phyloP scores from a whole-genome alignment of 805 yeast species.

The Cyberlindnera xylosilytica region DNA sequence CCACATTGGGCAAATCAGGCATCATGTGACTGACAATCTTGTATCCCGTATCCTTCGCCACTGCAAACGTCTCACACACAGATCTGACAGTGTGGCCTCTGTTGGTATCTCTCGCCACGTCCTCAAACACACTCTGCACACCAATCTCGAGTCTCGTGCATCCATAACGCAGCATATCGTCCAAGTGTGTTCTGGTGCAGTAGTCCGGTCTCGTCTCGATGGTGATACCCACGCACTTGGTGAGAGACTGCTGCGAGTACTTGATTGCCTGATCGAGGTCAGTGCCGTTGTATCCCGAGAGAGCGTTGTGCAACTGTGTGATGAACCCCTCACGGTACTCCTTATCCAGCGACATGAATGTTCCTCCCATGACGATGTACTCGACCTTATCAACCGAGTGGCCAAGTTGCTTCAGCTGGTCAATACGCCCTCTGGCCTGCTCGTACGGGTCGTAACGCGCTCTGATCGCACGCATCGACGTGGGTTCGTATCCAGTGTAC shows the following conservation, averaged over 20 bases:
- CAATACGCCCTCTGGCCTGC: conserved; percentile 96
- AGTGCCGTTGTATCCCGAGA: conserved; percentile 86
- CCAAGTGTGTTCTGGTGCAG: conserved; percentile 91
- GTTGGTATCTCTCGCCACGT: conserved; percentile 96
- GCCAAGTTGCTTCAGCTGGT: conserved; percentile 91
- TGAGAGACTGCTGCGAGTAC: conserved; percentile 89
- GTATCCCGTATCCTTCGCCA: conserved; percentile 98
- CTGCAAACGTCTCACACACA: conserved; percentile 91
- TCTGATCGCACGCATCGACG: conserved; percentile 98
- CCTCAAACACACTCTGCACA: conserved; percentile 95
- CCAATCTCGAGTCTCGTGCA: conserved; percentile 97
- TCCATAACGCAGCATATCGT: conserved; percentile 94
- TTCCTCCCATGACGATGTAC: conserved; percentile 98
- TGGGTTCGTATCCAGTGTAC: conserved; percentile 97
- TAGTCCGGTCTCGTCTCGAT: conserved; percentile 98
- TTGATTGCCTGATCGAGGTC: conserved; percentile 87
- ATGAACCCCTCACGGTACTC: conserved; percentile 90
- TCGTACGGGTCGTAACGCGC: conserved; percentile 98
- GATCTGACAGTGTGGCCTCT: conserved; percentile 97
- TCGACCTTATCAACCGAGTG: conserved; percentile 97
- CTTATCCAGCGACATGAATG: conserved; percentile 91
- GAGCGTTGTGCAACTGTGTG: conserved; percentile 87
- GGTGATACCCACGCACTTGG: conserved; percentile 97
- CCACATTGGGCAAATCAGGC: conserved; percentile 99
- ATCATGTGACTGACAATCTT: conserved; percentile 98